These are phyloP conservation scores for Flueggea neowawraea DNA, from an alignment of 441 rosid genomes.

Conservation along the genomic window DNA sequence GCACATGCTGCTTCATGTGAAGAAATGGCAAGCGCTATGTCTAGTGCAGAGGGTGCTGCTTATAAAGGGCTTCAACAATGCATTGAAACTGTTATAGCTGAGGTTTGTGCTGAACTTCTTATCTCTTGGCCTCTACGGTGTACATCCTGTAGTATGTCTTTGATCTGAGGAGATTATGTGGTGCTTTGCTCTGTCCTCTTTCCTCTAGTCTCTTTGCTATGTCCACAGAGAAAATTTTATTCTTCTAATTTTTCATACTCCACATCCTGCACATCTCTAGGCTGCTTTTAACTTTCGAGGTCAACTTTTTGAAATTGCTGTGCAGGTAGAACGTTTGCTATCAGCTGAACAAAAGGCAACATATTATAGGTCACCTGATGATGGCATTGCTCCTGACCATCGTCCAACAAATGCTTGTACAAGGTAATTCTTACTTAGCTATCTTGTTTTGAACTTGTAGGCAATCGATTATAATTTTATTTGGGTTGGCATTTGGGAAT, in stretches of 20 bases:
- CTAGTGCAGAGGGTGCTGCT: conserved; percentile 98
- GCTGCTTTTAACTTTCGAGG: not conserved
- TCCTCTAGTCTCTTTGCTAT: not conserved
- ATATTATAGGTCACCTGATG: conserved; percentile 93
- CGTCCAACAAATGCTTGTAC: conserved; percentile 98
- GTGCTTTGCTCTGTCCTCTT: not conserved
- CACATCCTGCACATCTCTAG: conserved; percentile 11
- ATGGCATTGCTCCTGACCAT: conserved; percentile 93
- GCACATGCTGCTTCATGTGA: conserved; percentile 99
- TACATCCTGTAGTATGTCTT: conserved; percentile 7
- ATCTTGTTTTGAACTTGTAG: not conserved
- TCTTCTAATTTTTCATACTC: not conserved
- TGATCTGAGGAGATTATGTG: not conserved
- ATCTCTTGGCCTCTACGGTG: conserved; percentile 9
- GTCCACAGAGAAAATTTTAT: too few species aligned
- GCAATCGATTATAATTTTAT: too few species aligned
- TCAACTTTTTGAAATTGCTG: conserved; percentile 12
- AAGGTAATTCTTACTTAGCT: conserved; percentile 44
- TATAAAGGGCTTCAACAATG: conserved; percentile 99
- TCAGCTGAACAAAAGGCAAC: conserved; percentile 95
- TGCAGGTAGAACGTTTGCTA: conserved; percentile 88
- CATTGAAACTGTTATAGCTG: conserved; percentile 99
- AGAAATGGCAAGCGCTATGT: conserved; percentile 98
- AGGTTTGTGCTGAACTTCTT: conserved; percentile 50
- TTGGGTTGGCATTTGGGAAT: too few species aligned